Evolutionary conservation across 306 rosid species (phyloP), one percentile per base, ranked within the genome.

Genomic region (Phaseolus lunatus): DNA sequence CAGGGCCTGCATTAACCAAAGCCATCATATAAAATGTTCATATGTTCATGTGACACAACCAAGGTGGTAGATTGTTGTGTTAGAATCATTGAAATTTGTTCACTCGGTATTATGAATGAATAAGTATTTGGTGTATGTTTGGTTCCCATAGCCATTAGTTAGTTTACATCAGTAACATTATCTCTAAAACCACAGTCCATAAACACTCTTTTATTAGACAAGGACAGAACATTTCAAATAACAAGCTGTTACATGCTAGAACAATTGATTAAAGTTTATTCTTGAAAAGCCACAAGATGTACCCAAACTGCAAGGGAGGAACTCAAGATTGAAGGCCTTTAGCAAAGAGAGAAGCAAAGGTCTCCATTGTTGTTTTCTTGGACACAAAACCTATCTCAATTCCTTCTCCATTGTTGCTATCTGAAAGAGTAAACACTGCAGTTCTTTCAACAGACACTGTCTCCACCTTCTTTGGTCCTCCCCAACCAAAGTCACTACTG

Each of bases 391-490:
- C 83, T 2, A 86, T 50, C 78, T 88, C 87, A 71, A 86, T 72
- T 3, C 53, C 53, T 15, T 47, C 53, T 5, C 53, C 53, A 47
- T 15, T 47, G n/a, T 12, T 47, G 53, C 53, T 16, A 47, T 16
- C 19, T 47, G 53, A 47, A 16, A 47, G 53, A 47, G 19, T 5
- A 47, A 47, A n/a, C 80, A 77, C 83, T 15, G 67, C 78, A 20
- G 77, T 83, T 44, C 56, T 83, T 3, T 77, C 85, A 13, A 86
- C 67, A 14, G 86, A 85, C 1, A 48, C 26, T 78, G 84, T 75
- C 77, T 84, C 91, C 85, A 87, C 94, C 67, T 87, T 87, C 70
- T 72, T 69, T 5, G 92, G 91, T 44, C 14, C 83, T 41, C 89
- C 94, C 87, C 89, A 90, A 3, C 94, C 88, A 67, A 86, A 90